These are phyloP conservation scores for Cladosporium cucumerinum DNA, from an alignment of 2,329 filamentous ascomycete genomes.

Conservation along the genomic window DNA sequence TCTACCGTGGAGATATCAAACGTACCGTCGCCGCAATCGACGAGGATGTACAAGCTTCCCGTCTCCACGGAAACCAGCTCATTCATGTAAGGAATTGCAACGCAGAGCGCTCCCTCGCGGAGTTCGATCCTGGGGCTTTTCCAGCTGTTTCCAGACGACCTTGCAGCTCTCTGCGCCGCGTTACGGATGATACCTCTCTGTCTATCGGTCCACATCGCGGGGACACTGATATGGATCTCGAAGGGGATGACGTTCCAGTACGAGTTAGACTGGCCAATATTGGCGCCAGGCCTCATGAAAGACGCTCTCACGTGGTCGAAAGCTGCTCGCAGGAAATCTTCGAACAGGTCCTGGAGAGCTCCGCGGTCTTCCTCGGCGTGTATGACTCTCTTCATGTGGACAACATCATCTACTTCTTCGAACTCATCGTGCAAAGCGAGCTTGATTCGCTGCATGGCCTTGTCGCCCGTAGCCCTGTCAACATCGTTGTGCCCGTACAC, in stretches of 20 bases:
- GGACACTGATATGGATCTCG: neutral
- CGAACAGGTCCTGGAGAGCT: neutral
- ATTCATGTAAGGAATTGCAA: neutral
- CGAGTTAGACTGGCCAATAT: neutral
- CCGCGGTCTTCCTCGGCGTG: neutral
- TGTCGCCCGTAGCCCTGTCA: neutral
- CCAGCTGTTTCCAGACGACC: neutral
- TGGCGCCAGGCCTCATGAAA: neutral
- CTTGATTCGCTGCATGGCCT: neutral
- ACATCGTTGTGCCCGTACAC: neutral
- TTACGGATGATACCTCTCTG: neutral
- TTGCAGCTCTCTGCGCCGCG: neutral
- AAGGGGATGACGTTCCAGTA: neutral
- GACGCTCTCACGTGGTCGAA: neutral
- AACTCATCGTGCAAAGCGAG: neutral
- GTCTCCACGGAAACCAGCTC: neutral
- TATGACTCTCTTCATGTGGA: neutral
- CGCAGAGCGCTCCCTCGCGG: neutral
- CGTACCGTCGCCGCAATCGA: neutral
- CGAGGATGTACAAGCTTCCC: neutral
- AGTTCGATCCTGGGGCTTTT: neutral
- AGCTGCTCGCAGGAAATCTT: neutral
- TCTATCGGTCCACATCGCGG: neutral
- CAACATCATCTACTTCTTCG: neutral
- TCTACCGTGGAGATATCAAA: neutral